Evolutionary conservation across 768 basidiomycete genomes (phyloP).

Genomic region (Hypholoma fasciculare): DNA sequence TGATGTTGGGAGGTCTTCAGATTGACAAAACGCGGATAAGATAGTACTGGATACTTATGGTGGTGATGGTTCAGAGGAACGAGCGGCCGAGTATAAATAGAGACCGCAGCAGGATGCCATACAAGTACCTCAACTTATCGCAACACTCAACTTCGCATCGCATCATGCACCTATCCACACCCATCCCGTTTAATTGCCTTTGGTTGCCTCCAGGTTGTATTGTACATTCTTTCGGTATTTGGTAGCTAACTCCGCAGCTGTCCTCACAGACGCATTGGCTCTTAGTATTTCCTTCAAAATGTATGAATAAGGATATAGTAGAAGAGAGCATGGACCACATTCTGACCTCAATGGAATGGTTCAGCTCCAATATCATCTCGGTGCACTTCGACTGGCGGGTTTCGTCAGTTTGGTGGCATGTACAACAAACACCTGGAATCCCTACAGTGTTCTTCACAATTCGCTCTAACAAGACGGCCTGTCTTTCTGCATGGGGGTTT

Average conservation of each 20-base stretch:
- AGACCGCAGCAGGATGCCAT: too few relatives aligned
- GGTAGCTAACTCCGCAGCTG: conserved; percentile 78
- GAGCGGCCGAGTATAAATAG: too few relatives aligned
- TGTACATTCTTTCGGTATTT: conserved; percentile 93
- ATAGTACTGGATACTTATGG: too few relatives aligned
- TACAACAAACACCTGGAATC: conserved; percentile 13
- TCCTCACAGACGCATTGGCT: conserved; percentile 76
- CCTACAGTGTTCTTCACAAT: conserved; percentile 88
- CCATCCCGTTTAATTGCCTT: conserved; percentile 28
- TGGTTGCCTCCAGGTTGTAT: conserved; percentile 84
- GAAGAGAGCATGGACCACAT: neutral
- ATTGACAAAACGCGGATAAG: too few relatives aligned
- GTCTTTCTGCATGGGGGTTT: conserved; percentile 92
- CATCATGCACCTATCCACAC: neutral
- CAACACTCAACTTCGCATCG: neutral
- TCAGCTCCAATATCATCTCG: conserved; percentile 86
- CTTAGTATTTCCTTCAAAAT: conserved; percentile 70
- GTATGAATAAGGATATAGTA: neutral
- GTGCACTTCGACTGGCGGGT: conserved; percentile 81
- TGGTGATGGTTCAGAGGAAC: too few relatives aligned
- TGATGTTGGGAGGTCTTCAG: too few relatives aligned
- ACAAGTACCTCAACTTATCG: neutral
- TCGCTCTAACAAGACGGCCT: conserved; percentile 86
- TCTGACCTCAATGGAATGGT: conserved; percentile 81
- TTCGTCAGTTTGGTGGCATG: conserved; percentile 1